Conservation (phyloP, 83 land plant genomes). For the Diphasiastrum complanatum region DNA sequence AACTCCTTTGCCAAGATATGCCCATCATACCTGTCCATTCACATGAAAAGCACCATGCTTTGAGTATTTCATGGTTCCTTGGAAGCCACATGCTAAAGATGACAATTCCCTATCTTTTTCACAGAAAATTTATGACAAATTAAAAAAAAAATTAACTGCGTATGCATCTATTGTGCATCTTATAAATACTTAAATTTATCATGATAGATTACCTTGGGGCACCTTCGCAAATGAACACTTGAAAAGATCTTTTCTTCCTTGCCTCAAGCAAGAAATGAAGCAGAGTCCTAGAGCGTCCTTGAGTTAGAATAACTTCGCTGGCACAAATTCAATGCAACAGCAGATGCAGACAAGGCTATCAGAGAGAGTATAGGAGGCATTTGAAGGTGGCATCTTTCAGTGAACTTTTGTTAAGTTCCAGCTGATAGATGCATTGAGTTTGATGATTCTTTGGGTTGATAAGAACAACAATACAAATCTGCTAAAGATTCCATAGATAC, state of each 20-base stretch:
- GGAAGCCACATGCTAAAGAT: neutral
- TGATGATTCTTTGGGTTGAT: too few relatives aligned
- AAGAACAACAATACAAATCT: too few relatives aligned
- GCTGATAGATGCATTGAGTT: too few relatives aligned
- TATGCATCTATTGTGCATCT: too few relatives aligned
- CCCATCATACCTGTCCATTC: conserved; percentile 65
- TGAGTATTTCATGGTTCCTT: too few relatives aligned
- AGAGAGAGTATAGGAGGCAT: too few relatives aligned
- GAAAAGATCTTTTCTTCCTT: conserved; percentile 84
- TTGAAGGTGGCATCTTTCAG: too few relatives aligned
- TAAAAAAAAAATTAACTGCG: too few relatives aligned
- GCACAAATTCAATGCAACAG: neutral
- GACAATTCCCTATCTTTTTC: neutral
- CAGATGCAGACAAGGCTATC: neutral
- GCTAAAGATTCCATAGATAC: too few relatives aligned
- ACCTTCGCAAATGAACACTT: conserved; percentile 95
- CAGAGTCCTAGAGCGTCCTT: conserved; percentile 82
- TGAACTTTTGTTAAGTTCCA: too few relatives aligned
- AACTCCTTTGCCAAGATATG: conserved; percentile 89
- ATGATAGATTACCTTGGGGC: conserved; percentile 90
- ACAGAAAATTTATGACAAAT: neutral
- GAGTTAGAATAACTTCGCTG: conserved; percentile 96
- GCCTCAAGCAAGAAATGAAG: conserved; percentile 85
- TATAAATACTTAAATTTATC: too few relatives aligned
- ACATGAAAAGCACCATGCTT: too few relatives aligned